A percentile compares a stretch with the other conserved stretches of the same genome.
Conservation (phyloP, 768 basidiomycete genomes). For the Hirschioporus abietinus region DNA sequence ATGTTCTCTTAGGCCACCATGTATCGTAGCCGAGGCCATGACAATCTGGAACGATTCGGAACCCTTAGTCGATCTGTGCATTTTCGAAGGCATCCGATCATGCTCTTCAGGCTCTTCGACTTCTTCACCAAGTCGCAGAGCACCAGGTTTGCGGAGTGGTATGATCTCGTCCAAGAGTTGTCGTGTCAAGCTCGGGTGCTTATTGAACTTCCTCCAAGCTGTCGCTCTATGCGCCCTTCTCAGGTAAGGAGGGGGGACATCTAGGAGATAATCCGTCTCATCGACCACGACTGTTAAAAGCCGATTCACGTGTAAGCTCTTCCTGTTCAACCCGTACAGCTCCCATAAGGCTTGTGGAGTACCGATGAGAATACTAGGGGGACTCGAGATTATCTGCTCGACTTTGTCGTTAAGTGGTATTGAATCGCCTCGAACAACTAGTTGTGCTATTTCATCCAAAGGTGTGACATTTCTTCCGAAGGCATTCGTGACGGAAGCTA, state of each 20-base stretch:
- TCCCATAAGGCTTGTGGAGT: conserved; percentile 69
- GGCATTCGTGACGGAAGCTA: conserved; percentile 38
- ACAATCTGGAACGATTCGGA: conserved; percentile 7
- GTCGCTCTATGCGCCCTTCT: conserved; percentile 33
- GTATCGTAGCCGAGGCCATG: conserved; percentile 7
- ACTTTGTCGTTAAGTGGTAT: conserved; percentile 36
- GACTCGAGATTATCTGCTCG: conserved; percentile 30
- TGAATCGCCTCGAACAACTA: conserved; percentile 52
- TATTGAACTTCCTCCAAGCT: conserved; percentile 35
- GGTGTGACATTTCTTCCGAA: not conserved
- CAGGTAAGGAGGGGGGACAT: conserved; percentile 41
- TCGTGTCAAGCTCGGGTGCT: conserved; percentile 56
- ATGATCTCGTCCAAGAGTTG: conserved; percentile 50
- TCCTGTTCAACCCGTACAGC: conserved; percentile 37
- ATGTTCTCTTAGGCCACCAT: not conserved
- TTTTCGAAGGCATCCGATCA: not conserved
- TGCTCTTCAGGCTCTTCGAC: not conserved
- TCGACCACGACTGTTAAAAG: conserved; percentile 64
- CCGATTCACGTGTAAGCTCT: conserved; percentile 38
- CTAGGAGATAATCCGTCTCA: conserved; percentile 70
- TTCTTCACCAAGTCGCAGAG: not conserved
- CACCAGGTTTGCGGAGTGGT: not conserved
- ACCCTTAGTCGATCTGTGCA: not conserved
- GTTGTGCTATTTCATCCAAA: conserved; percentile 42
- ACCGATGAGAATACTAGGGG: conserved; percentile 64